These are phyloP conservation scores for Nemania sp. DNA, from an alignment of 2,329 filamentous ascomycete species.

Conservation along the genomic window DNA sequence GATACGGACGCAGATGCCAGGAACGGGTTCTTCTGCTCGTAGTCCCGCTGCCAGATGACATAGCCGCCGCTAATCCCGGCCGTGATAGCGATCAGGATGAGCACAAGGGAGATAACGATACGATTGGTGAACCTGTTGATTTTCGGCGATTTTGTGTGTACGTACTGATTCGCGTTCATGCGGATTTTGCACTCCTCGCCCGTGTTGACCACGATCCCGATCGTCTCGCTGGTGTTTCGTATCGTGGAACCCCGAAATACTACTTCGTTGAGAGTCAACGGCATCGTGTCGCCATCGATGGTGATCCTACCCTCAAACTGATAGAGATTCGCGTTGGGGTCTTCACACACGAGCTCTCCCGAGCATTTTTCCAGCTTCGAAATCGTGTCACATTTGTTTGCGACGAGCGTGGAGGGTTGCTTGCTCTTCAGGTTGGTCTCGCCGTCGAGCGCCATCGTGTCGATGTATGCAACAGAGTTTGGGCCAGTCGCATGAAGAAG, in stretches of 20 bases:
- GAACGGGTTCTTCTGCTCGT: conserved; percentile 76
- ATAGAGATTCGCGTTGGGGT: conserved; percentile 78
- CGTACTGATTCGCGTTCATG: conserved; percentile 90
- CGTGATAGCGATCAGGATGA: conserved; percentile 78
- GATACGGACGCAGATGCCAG: conserved; percentile 69
- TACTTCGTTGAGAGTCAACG: conserved; percentile 80
- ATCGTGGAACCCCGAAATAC: conserved; percentile 85
- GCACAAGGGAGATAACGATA: conserved; percentile 79
- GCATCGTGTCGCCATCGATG: conserved; percentile 60
- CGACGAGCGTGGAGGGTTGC: conserved; percentile 61
- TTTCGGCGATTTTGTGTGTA: conserved; percentile 78
- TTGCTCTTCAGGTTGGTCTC: conserved; percentile 84
- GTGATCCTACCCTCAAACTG: conserved; percentile 73
- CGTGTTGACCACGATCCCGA: conserved; percentile 86
- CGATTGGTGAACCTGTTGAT: conserved; percentile 77
- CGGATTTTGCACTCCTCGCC: conserved; percentile 91
- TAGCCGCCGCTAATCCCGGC: conserved; percentile 87
- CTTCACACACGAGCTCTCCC: conserved; percentile 72
- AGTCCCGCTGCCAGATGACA: conserved; percentile 70
- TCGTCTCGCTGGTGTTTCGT: conserved; percentile 69
- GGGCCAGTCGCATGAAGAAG: conserved; percentile 77
- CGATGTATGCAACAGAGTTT: conserved; percentile 79
- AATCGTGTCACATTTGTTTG: conserved; percentile 61
- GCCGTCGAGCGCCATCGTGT: conserved; percentile 83
- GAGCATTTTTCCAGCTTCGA: conserved; percentile 57